A percentile compares a stretch with the other conserved stretches of the same genome.
Evolutionary conservation across 306 rosid species (phyloP).

Genomic region (Vigna trinervia): DNA sequence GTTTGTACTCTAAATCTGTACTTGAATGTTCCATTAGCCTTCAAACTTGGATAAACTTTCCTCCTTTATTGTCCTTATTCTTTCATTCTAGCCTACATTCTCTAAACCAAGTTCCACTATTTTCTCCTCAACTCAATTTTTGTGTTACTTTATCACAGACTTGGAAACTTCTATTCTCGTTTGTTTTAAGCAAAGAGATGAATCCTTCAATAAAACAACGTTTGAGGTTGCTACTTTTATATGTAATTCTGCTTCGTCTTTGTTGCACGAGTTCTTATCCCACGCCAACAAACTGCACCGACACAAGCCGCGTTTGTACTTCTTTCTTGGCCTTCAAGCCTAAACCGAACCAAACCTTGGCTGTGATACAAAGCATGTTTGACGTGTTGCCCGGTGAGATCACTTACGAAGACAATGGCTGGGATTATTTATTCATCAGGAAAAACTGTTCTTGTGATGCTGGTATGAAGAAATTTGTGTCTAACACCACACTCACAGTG

Average conservation of each 20-base stretch:
- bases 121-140: constrained; percentile 28
- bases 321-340: constrained; percentile 89
- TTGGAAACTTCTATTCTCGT: not conserved
- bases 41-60: constrained; percentile 46
- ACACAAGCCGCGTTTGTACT: constrained; percentile 76
- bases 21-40: constrained; percentile 27
- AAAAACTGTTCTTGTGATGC: constrained; percentile 89
- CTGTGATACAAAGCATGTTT: constrained; percentile 82
- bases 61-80: constrained; percentile 10
- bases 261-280: constrained; percentile 46
- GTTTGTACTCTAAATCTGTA: constrained; percentile 33
- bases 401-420: constrained; percentile 72
- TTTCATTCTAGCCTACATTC: not conserved
- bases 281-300: constrained; percentile 79
- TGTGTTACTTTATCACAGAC: not conserved
- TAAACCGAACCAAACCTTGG: constrained; percentile 59
- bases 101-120: constrained; percentile 46
- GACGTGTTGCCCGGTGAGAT: constrained; percentile 81
- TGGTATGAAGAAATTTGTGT: constrained; percentile 62
- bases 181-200: constrained; percentile 58
- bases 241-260: constrained; percentile 39
- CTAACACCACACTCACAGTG: constrained; percentile 82
- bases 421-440: constrained; percentile 67
- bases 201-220: constrained; percentile 43
- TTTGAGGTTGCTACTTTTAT: constrained; percentile 40